Conservation (phyloP, 1,284 basidiomycete genomes). For the Ustilago nuda region DNA sequence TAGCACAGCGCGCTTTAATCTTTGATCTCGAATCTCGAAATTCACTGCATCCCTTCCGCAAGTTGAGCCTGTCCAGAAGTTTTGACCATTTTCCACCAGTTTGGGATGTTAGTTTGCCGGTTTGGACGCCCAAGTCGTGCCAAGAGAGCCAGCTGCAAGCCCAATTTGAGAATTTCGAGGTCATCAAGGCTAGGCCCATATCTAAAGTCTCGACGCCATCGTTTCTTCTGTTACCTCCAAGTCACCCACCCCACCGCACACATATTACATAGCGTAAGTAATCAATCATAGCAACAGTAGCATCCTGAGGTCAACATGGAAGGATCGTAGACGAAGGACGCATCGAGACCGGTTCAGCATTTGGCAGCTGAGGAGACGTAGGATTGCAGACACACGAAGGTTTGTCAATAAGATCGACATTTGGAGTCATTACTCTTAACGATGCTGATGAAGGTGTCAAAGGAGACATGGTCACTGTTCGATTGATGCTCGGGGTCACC, state of each 20-base stretch:
- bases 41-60: background rate
- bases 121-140: background rate
- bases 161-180: background rate
- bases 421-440: background rate
- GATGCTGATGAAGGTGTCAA: background rate
- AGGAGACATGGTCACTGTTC: background rate
- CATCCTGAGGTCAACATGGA: background rate
- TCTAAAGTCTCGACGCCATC: slow-evolving; percentile 5
- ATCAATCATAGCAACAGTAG: slow-evolving; percentile 11
- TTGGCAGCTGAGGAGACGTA: background rate
- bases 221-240: slow-evolving; percentile 33
- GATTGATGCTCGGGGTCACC: background rate
- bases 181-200: background rate
- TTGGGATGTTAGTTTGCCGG: slow-evolving; percentile 27
- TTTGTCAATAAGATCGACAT: background rate
- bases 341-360: background rate
- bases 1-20: background rate
- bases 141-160: slow-evolving; percentile 2
- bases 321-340: background rate
- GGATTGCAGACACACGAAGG: background rate
- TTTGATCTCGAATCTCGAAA: background rate
- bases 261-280: slow-evolving; percentile 51
- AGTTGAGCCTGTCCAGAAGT: background rate
- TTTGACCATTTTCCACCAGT: background rate
- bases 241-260: slow-evolving; percentile 51